Base-by-base conservation (phyloP, 805 yeast genomes). In the Hyphopichia homilentoma region DNA sequence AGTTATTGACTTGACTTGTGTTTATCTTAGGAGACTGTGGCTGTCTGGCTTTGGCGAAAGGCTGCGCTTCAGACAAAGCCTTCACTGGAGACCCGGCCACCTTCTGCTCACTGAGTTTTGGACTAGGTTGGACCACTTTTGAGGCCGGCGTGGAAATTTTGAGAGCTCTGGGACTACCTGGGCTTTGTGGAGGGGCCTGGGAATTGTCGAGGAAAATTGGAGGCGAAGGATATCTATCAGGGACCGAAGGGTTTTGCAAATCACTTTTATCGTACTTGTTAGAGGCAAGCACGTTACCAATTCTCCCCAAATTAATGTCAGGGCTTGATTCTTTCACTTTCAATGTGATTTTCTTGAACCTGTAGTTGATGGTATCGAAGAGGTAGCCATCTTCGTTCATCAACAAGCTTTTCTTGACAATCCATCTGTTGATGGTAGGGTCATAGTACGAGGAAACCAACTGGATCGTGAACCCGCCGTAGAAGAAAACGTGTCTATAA, bases 381-480 rank as follows among this genome's bases (percentile, higher is more conserved):
- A 81, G 57, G 60, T 74, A 83, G 0, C 75, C 79, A 25, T 68
- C 61, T 32, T 68, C 68, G 48, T 77, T 80, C 35, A 81, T 44
- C 5, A 54, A 55, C 3, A 79, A 58, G 16, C 64, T 60, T 41
- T 70, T 68, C 26, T 68, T 61, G 12, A 59, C 41, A 39, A 62
- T 29, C 73, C 75, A 57, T 37, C 57, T 39, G 36, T 51, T 59
- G 13, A 44, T 33, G 2, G 47, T 43, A 4, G 47, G 45, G 5
- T 44, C 35, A 35, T 58, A 52, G 2, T 35, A 34, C 6, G 52
- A 56, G 1, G 54, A 43, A 8, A 46, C 52, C 12, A 46, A 45
- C 16, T 41, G 38, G 14, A 65, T 35, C 33, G 72, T 73, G 49
- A 81, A 74, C 0, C 93, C 94, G n/a, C 90, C 94, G 48, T 75